Evolutionary conservation across 306 rosid species (phyloP).

Genomic region (Macrotyloma uniflorum): DNA sequence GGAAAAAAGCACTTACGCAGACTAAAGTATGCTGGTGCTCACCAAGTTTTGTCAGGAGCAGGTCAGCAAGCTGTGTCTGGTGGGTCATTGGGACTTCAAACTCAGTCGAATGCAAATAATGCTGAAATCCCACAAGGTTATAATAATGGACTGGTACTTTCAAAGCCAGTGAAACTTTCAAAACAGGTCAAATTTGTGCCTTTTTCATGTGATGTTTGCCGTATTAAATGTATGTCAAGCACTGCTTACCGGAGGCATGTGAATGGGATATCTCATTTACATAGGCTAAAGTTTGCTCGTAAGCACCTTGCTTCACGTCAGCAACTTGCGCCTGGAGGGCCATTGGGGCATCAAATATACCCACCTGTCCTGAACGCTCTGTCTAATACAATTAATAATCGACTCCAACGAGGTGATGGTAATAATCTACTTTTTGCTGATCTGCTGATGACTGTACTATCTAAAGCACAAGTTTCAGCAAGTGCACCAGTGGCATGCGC

Average conservation of each 20-base stretch:
- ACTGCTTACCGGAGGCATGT: conserved; percentile 63
- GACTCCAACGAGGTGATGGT: conserved; percentile 53
- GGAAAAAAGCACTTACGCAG: conserved; percentile 63
- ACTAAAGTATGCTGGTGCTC: no score
- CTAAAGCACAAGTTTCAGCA: conserved; percentile 50
- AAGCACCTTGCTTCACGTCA: no score
- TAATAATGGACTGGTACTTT: conserved; percentile 30
- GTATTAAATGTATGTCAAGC: conserved; percentile 63
- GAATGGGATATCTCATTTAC: conserved; percentile 61
- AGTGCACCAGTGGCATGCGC: conserved; percentile 15
- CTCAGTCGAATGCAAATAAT: conserved; percentile 40
- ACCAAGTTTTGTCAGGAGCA: no score
- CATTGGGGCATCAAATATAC: no score
- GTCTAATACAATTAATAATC: conserved; percentile 45
- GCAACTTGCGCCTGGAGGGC: no score
- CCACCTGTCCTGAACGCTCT: no score
- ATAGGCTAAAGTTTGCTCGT: no score
- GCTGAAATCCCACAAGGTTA: conserved; percentile 57
- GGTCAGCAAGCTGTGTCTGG: no score
- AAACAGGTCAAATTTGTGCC: conserved; percentile 47
- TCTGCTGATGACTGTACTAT: conserved; percentile 57
- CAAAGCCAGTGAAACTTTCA: no score
- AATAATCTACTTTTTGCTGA: conserved; percentile 68
- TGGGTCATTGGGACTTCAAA: neutral
- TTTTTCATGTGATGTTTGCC: conserved; percentile 67